phyloP scores from a whole-genome alignment of 1,284 basidiomycete species.

The Pseudozyma pruni region DNA sequence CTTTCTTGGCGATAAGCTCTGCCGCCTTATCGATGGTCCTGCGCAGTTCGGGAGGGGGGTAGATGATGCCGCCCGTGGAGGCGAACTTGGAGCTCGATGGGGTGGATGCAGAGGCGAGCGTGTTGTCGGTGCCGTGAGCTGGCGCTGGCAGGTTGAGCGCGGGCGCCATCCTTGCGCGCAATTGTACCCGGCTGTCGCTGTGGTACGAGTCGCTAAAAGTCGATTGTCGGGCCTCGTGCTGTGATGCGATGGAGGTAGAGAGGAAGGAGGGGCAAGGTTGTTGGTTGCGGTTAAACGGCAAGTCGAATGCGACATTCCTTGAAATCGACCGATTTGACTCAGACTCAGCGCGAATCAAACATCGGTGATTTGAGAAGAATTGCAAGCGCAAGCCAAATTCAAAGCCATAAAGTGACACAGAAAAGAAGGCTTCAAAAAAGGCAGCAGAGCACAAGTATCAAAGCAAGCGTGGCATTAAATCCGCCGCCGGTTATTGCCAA shows the following conservation, averaged over 20 bases:
- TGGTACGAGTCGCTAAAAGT: not conserved
- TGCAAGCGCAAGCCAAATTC: not conserved
- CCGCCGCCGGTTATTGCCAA: conserved; percentile 14
- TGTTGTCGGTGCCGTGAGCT: conserved; percentile 43
- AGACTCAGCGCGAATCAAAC: conserved; percentile 1
- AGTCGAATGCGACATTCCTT: not conserved
- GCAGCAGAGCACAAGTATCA: not conserved
- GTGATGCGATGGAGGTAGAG: not conserved
- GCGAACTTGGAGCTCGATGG: conserved; percentile 45
- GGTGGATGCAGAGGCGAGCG: conserved; percentile 22
- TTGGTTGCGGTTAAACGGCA: not conserved
- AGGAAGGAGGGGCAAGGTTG: conserved; percentile 1
- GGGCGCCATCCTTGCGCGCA: conserved; percentile 36
- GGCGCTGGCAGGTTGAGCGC: conserved; percentile 60
- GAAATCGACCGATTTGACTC: conserved; percentile 23
- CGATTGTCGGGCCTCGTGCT: not conserved
- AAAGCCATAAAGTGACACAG: not conserved
- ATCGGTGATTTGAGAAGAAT: conserved; percentile 40
- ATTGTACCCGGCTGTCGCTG: not conserved
- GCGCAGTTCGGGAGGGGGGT: conserved; percentile 71
- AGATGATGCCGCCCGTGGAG: conserved; percentile 63
- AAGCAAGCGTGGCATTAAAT: too few relatives aligned
- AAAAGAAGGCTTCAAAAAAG: not conserved
- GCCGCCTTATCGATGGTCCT: conserved; percentile 97
- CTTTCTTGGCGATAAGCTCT: conserved; percentile 78